Evolutionary conservation across 1,284 basidiomycete genomes (phyloP), one percentile per base, ranked within the genome.

Genomic region (Salmacisia buchloeana): DNA sequence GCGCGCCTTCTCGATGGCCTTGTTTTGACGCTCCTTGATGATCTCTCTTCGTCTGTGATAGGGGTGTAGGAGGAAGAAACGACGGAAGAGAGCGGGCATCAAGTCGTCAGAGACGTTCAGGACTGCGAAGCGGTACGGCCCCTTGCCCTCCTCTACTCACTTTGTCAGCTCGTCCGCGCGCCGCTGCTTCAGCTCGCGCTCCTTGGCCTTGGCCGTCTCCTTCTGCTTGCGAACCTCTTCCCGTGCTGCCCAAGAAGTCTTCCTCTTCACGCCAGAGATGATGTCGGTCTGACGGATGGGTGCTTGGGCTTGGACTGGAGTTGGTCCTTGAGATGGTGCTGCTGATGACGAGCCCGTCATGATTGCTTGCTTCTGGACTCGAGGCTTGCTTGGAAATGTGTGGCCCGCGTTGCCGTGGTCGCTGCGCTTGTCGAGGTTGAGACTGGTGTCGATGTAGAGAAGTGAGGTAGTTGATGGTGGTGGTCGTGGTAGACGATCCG

Each of bases 1-100:
- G 58, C 46, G 12, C 33, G 25, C 29, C 34, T 62, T 54, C 38
- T 62, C 58, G 36, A 35, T 31, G 13, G 38, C 58, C 25, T 62
- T 62, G 25, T 54, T n/a, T 27, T 62, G 58, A 21, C 58, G 23
- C 31, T 62, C 46, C 38, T 62, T 62, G 39, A 57, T 52, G 52
- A 27, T 9, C 12, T 56, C 56, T 5, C 34, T 49, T 60, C 35
- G 18, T 27, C 59, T 60, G 31, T 12, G 43, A 29, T 46, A n/a
- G 18, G 7, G 43, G 33, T 49, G 38, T 6, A 27, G 27, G n/a
- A 33, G 29, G 39, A 21, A 27, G 43, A 5, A 21, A 35, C 13
- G 18, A 23, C 18, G 25, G 21, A 49, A 49, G 10, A 25, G 21
- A 49, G n/a, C n/a, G n/a, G n/a, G n/a, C n/a, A n/a, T n/a, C n/a